A percentile compares a stretch with the other conserved stretches of the same genome.
Conservation (phyloP, 1,139 yeast species). For the Taphrina betulina region DNA sequence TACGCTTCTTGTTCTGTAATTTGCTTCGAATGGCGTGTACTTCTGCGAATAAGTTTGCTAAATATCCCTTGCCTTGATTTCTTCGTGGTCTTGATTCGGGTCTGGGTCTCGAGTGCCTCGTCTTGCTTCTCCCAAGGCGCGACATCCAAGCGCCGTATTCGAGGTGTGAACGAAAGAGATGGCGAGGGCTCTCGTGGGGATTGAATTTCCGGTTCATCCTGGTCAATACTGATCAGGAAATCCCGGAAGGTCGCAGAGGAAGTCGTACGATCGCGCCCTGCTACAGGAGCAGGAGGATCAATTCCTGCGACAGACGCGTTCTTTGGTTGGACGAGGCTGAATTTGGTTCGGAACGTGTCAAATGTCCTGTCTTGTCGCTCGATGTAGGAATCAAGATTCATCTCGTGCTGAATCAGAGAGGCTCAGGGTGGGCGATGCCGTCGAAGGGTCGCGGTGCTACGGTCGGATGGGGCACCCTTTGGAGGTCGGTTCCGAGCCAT, state of each 20-base stretch:
- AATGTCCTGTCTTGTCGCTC: conserved; percentile 20
- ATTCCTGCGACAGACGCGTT: too few relatives aligned
- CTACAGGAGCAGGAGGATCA: too few relatives aligned
- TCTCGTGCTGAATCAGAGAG: too few relatives aligned
- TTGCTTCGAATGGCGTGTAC: not conserved
- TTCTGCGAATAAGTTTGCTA: not conserved
- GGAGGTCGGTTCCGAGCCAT: too few relatives aligned
- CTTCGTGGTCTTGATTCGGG: not conserved
- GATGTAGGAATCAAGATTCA: conserved; percentile 29
- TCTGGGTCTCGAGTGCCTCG: not conserved
- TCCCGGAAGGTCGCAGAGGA: conserved; percentile 12
- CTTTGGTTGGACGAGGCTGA: too few relatives aligned
- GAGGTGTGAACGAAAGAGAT: conserved; percentile 2
- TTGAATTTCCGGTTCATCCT: not conserved
- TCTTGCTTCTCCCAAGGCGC: conserved; percentile 17
- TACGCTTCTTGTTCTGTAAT: not conserved
- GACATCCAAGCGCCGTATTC: conserved; percentile 1
- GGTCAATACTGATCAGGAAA: not conserved
- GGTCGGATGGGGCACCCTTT: too few relatives aligned
- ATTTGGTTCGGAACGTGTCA: conserved; percentile 23
- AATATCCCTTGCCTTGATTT: conserved; percentile 1
- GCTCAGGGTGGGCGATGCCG: too few relatives aligned
- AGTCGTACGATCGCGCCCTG: not conserved
- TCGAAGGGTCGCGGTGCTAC: too few relatives aligned
- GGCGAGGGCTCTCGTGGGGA: not conserved